These are phyloP conservation scores for Collybiopsis luxurians DNA, from an alignment of 768 basidiomycete genomes.

Conservation along the genomic window DNA sequence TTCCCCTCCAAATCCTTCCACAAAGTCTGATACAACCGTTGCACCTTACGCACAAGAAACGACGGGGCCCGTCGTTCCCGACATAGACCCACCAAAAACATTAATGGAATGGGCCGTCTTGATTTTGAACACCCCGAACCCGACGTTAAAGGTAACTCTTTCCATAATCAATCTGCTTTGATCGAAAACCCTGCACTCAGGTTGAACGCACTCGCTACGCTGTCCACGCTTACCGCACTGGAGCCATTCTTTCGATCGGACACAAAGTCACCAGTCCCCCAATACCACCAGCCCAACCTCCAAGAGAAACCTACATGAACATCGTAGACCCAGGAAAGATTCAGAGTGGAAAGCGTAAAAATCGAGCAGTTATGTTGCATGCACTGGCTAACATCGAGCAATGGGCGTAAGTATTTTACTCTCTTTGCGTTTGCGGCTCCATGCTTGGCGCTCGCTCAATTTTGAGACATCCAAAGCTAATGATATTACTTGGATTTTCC, in stretches of 20 bases:
- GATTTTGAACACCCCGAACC: slow-evolving; percentile 73
- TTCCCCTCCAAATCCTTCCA: slow-evolving; percentile 12
- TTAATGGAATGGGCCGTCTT: slow-evolving; percentile 78
- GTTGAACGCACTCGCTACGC: slow-evolving; percentile 71
- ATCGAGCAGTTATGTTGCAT: slow-evolving; percentile 72
- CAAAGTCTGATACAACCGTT: background rate
- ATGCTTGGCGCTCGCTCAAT: too few species aligned
- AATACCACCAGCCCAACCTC: slow-evolving; percentile 59
- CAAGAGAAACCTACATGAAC: slow-evolving; percentile 52
- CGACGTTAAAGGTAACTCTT: slow-evolving; percentile 53
- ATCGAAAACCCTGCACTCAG: slow-evolving; percentile 24
- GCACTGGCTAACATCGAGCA: slow-evolving; percentile 85
- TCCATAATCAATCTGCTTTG: background rate
- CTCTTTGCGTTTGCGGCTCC: background rate
- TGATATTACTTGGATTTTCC: too few species aligned
- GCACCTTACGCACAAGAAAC: slow-evolving; percentile 9
- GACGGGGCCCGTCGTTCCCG: slow-evolving; percentile 50
- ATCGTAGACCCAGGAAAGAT: slow-evolving; percentile 60
- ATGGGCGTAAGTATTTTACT: slow-evolving; percentile 67
- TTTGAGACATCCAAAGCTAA: too few species aligned
- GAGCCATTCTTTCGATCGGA: slow-evolving; percentile 64
- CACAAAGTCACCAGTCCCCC: slow-evolving; percentile 46
- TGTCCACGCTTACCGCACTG: slow-evolving; percentile 66
- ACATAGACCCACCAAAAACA: slow-evolving; percentile 51
- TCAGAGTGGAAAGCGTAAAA: slow-evolving; percentile 48